Conservation (phyloP, 257 asterid species). For the Solanum neorickii region DNA sequence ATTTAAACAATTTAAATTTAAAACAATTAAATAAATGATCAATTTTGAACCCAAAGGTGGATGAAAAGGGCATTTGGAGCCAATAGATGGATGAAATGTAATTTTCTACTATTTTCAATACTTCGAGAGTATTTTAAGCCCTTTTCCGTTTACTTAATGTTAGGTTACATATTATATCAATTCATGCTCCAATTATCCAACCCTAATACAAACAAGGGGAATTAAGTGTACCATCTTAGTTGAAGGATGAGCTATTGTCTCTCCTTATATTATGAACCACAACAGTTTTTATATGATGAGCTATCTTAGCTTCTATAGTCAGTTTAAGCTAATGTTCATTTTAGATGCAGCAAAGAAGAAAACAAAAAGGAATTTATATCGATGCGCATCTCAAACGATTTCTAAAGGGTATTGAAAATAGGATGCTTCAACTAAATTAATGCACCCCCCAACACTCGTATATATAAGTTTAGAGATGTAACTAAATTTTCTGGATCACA, state of each 20-base stretch:
- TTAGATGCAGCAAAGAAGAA: background rate
- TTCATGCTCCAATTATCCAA: background rate
- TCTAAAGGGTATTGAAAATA: background rate
- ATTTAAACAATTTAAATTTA: too few species aligned
- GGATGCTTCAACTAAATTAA: background rate
- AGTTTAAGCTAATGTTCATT: background rate
- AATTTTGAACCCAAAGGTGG: too few species aligned
- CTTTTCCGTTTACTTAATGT: background rate
- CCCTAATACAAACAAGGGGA: background rate
- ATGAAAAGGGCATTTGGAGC: too few species aligned
- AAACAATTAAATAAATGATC: too few species aligned
- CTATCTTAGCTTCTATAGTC: background rate
- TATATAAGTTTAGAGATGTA: background rate
- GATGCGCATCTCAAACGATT: background rate
- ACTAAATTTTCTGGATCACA: slow-evolving; percentile 53
- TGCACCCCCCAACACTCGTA: background rate
- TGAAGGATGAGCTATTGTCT: background rate
- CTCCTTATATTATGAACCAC: background rate
- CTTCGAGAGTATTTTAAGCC: too few species aligned
- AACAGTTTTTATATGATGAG: background rate
- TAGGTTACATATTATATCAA: background rate
- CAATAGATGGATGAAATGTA: too few species aligned
- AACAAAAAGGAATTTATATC: background rate
- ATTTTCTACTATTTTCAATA: too few species aligned
- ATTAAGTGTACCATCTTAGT: background rate